Percentiles rank a stretch among this genome's conserved stretches.
Evolutionary conservation across 352 stramenopile species (phyloP).

Genomic region (Phytophthora tubulina): DNA sequence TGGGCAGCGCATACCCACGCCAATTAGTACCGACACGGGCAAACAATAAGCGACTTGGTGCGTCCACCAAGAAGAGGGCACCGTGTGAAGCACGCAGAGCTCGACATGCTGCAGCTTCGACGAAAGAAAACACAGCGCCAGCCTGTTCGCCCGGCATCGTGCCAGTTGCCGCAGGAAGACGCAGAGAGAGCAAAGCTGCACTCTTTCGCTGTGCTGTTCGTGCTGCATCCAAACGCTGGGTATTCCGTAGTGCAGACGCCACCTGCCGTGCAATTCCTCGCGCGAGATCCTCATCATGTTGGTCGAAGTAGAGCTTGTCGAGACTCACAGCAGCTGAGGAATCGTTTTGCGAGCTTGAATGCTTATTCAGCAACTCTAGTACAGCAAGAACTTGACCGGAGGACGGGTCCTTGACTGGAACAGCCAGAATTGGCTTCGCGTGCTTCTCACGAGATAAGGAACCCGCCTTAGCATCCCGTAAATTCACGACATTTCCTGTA

Average conservation of each 20-base stretch:
- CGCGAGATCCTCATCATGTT: slow-evolving; percentile 74
- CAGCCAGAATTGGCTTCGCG: slow-evolving; percentile 65
- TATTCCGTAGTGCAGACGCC: slow-evolving; percentile 76
- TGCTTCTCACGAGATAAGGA: slow-evolving; percentile 37
- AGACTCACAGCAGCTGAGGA: slow-evolving; percentile 8
- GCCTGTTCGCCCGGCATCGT: slow-evolving; percentile 46
- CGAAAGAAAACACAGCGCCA: slow-evolving; percentile 42
- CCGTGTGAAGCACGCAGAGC: slow-evolving; percentile 51
- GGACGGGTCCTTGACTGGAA: slow-evolving; percentile 83
- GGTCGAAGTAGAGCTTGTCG: slow-evolving; percentile 77
- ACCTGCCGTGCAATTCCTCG: slow-evolving; percentile 73
- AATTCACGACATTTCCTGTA: slow-evolving; percentile 78
- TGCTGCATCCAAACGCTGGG: slow-evolving; percentile 67
- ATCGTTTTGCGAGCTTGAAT: not conserved
- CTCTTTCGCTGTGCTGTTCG: slow-evolving; percentile 67
- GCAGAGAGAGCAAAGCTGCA: slow-evolving; percentile 63
- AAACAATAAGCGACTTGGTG: slow-evolving; percentile 73
- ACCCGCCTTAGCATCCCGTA: slow-evolving; percentile 68
- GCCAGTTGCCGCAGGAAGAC: slow-evolving; percentile 40
- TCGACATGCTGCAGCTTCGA: slow-evolving; percentile 41
- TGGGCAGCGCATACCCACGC: slow-evolving; percentile 74
- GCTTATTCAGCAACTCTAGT: slow-evolving; percentile 75
- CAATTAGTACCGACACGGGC: slow-evolving; percentile 71
- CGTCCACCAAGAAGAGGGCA: slow-evolving; percentile 83
- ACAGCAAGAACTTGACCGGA: slow-evolving; percentile 70